Percentiles rank a stretch among this genome's conserved stretches.
phyloP scores from a whole-genome alignment of 345 rosid species.

The Acer negundo region DNA sequence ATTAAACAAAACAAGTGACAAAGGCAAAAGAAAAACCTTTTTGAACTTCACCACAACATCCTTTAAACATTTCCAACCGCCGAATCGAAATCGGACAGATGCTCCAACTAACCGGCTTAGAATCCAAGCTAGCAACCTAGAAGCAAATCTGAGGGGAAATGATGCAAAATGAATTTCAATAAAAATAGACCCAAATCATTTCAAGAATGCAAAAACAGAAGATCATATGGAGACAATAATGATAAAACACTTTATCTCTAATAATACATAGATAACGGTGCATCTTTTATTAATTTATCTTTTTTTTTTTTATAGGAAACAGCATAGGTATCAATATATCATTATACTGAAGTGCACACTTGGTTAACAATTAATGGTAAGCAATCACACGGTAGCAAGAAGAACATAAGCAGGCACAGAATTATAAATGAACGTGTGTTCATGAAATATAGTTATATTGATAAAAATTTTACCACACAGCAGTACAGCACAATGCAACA shows the following conservation, averaged over 20 bases:
- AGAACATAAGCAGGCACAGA: not conserved
- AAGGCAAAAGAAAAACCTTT: slow-evolving; percentile 53
- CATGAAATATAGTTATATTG: not conserved
- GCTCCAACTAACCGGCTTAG: slow-evolving; percentile 78
- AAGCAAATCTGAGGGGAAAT: slow-evolving; percentile 52
- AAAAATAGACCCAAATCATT: not conserved
- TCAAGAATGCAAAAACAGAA: not conserved
- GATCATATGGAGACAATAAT: not conserved
- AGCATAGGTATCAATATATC: not conserved
- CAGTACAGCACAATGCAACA: not conserved
- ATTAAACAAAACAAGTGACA: slow-evolving; percentile 8
- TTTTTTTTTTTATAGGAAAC: not conserved
- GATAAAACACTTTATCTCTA: not conserved
- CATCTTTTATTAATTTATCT: not conserved
- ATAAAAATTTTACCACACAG: not conserved
- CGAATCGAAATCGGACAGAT: slow-evolving; percentile 75
- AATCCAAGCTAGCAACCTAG: slow-evolving; percentile 81
- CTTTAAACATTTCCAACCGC: slow-evolving; percentile 91
- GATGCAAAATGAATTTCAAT: slow-evolving; percentile 14
- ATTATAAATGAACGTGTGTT: not conserved
- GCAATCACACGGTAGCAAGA: not conserved
- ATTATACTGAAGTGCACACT: not conserved
- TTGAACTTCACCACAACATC: slow-evolving; percentile 81
- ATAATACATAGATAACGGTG: not conserved
- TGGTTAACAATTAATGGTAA: not conserved